These are phyloP conservation scores for Afroboletus lepidellus DNA, from an alignment of 1,284 basidiomycete genomes.

Conservation along the genomic window DNA sequence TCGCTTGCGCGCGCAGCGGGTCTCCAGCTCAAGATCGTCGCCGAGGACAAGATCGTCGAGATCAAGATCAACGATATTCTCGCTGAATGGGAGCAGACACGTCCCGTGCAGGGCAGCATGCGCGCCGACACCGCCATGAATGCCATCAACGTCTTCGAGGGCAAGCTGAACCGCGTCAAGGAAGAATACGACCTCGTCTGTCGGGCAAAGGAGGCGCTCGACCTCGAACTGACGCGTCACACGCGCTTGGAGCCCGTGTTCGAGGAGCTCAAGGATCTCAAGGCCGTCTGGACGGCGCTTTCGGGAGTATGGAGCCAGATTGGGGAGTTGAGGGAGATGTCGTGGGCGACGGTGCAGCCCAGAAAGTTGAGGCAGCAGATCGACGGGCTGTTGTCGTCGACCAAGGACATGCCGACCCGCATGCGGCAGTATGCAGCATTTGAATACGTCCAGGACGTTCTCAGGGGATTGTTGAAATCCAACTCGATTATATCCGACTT, in stretches of 20 bases:
- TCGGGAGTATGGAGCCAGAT: conserved; percentile 97
- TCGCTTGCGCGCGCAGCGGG: conserved; percentile 58
- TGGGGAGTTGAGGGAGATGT: conserved; percentile 81
- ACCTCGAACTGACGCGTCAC: conserved; percentile 88
- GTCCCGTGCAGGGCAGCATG: conserved; percentile 94
- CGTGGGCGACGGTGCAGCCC: conserved; percentile 92
- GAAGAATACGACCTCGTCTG: conserved; percentile 95
- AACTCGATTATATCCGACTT: conserved; percentile 89
- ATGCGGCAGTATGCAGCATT: conserved; percentile 99
- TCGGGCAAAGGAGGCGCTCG: conserved; percentile 94
- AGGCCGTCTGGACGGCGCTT: conserved; percentile 98
- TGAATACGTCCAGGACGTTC: conserved; percentile 93
- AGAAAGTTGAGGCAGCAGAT: conserved; percentile 94
- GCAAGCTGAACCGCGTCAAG: conserved; percentile 83
- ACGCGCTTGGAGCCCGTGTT: conserved; percentile 91
- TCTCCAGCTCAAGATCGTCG: conserved; percentile 97
- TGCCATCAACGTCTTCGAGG: conserved; percentile 92
- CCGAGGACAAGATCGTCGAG: conserved; percentile 97
- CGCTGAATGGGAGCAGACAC: conserved; percentile 92
- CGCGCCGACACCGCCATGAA: conserved; percentile 95
- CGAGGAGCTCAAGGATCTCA: conserved; percentile 94
- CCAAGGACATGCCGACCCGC: conserved; percentile 97
- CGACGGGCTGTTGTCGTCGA: conserved; percentile 84
- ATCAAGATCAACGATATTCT: conserved; percentile 90
- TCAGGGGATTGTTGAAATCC: conserved; percentile 85